Base-by-base conservation (phyloP, 2,329 filamentous ascomycete genomes). In the Plectosphaerella plurivora region DNA sequence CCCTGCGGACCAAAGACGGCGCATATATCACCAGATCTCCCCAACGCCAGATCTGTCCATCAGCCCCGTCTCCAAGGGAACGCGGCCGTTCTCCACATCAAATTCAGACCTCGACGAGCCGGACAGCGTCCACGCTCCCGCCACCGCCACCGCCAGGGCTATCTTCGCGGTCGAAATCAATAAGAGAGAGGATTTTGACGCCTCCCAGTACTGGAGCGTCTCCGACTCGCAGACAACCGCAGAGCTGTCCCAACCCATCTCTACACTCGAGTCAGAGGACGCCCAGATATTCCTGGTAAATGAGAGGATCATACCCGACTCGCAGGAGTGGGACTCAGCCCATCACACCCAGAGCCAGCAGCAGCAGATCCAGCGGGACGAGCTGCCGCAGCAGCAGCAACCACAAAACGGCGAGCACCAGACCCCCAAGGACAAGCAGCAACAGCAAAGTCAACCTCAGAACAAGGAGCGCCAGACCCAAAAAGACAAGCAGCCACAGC, bases 251-350 rank as follows among this genome's bases (percentile, higher is more conserved):
- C 67, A 69, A 41, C 57, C 65, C 14, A 20, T 73, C 9, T 64
- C 65, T 5, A 65, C 69, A 45, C 66, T 68, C 20, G 70, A 73
- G 46, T 63, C 65, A 37, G 59, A 66, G 47, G 70, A 70, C 55
- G 60, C 62, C 20, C 62, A 63, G 42, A 52, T 67, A 44, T 52
- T 59, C 11, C 49, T 73, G 51, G 55, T 20, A 5, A 73, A 67
- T 52, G 64, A 67, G 50, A 57, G 58, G 24, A 75, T 70, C 4
- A 71, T 77, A 22, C 72, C 72, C 0, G 74, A 77, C 53, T 77
- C 75, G 1, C 72, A 76, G 53, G 73, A 71, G 18, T 41, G 33
- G 35, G 45, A 47, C 15, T n/a, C 24, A 6, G 15, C 9, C 11
- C 22, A 5, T 9, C 39, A 44, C 4, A 9, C 39, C 9, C 39